phyloP scores from a whole-genome alignment of 2,329 filamentous ascomycete genomes.

The Rutstroemia sp. region DNA sequence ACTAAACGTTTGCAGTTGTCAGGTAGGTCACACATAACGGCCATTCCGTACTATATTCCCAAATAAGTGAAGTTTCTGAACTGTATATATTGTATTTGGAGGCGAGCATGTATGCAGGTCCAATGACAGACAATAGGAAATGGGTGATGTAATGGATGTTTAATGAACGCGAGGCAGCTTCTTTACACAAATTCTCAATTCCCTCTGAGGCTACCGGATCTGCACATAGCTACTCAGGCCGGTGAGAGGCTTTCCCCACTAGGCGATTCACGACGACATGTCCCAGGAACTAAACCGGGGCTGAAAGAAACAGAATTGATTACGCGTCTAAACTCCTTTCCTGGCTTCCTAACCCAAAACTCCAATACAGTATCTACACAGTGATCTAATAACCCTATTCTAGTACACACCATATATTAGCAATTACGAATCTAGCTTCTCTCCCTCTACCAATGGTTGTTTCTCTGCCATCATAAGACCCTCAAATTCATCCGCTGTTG shows the following conservation, averaged over 20 bases:
- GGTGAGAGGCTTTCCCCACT: neutral
- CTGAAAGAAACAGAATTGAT: neutral
- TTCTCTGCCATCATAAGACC: neutral
- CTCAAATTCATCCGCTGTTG: slow-evolving; percentile 18
- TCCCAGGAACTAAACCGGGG: neutral
- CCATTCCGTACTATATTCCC: no score
- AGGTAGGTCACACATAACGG: no score
- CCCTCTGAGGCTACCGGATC: no score
- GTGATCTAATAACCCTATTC: neutral
- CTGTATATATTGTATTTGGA: no score
- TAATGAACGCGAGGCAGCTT: no score
- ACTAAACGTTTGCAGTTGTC: neutral
- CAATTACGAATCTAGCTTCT: slow-evolving; percentile 1
- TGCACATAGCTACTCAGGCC: no score
- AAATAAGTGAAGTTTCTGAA: no score
- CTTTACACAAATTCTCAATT: no score
- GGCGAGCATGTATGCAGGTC: neutral
- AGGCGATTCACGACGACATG: neutral
- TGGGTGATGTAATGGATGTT: neutral
- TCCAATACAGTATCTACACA: neutral
- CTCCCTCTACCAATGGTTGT: slow-evolving; percentile 4
- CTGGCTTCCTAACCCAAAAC: neutral
- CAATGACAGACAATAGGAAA: neutral
- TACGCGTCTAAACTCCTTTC: neutral
- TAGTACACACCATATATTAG: neutral